Percentiles rank a stretch among this genome's conserved stretches.
These are phyloP conservation scores for Uncinocarpus reesii DNA, from an alignment of 2,329 filamentous ascomycete genomes.

Conservation along the genomic window DNA sequence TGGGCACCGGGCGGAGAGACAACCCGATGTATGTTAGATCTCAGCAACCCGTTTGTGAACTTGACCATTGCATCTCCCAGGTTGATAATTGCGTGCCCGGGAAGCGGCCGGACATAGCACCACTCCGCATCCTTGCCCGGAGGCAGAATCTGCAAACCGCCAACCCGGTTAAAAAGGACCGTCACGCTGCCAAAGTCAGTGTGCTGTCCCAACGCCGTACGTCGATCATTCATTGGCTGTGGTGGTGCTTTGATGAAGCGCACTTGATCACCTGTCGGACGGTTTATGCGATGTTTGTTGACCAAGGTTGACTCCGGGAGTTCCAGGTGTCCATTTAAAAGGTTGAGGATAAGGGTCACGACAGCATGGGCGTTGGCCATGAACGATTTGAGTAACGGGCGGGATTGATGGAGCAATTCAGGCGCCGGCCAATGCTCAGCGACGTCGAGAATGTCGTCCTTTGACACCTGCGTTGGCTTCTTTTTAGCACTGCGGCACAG, in stretches of 20 bases:
- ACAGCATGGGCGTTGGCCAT: constrained; percentile 39
- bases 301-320: constrained; percentile 36
- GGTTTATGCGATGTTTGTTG: constrained; percentile 38
- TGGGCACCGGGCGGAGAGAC: constrained; percentile 42
- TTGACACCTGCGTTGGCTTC: constrained; percentile 33
- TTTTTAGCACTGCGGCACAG: not conserved
- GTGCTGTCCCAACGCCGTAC: constrained; percentile 42
- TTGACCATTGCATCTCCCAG: constrained; percentile 38
- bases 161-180: constrained; percentile 47
- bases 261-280: constrained; percentile 44
- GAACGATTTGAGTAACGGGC: constrained; percentile 34
- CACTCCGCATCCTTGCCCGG: constrained; percentile 37
- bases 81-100: constrained; percentile 39
- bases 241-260: constrained; percentile 44
- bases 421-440: constrained; percentile 35
- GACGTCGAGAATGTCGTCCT: constrained; percentile 42
- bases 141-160: constrained; percentile 45
- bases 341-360: constrained; percentile 36
- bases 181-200: constrained; percentile 50
- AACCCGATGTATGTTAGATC: constrained; percentile 42
- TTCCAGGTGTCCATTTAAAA: constrained; percentile 38
- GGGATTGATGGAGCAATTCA: constrained; percentile 30
- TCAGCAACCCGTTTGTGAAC: constrained; percentile 35
- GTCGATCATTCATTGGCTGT: constrained; percentile 35
- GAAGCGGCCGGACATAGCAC: constrained; percentile 45